Evolutionary conservation across 441 rosid genomes (phyloP).

Genomic region (Euphorbia schlechtendalii): DNA sequence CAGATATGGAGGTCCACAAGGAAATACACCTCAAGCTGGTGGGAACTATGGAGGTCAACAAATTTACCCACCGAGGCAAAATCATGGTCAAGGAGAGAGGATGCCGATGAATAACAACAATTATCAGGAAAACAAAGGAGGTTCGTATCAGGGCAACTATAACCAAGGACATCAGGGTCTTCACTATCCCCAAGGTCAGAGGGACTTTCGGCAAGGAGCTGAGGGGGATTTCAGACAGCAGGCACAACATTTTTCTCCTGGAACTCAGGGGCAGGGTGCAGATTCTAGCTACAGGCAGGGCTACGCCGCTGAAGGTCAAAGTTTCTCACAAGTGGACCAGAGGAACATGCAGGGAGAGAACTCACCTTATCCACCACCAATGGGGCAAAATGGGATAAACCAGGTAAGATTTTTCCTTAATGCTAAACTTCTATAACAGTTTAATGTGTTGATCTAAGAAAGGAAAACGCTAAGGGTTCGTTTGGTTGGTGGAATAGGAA

Average conservation of each 20-base stretch:
- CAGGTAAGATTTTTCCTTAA: constrained; percentile 38
- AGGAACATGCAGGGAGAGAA: constrained; percentile 37
- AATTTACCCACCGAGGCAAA: constrained; percentile 36
- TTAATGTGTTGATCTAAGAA: background rate
- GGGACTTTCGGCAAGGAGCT: background rate
- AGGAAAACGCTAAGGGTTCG: background rate
- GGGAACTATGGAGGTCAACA: constrained; percentile 37
- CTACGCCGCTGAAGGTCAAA: constrained; percentile 24
- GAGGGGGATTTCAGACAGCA: constrained; percentile 28
- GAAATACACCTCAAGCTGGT: no score
- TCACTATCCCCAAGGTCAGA: constrained; percentile 12
- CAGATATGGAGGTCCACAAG: no score
- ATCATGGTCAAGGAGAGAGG: constrained; percentile 29
- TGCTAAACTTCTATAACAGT: background rate
- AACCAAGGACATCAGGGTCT: constrained; percentile 30
- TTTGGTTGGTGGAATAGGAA: no score
- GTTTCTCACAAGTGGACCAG: constrained; percentile 36
- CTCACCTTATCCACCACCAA: constrained; percentile 30
- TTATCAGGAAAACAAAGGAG: constrained; percentile 23
- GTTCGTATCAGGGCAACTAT: constrained; percentile 20
- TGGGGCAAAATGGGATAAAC: constrained; percentile 34
- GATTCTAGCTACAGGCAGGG: constrained; percentile 30
- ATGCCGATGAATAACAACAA: constrained; percentile 25
- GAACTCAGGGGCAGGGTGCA: constrained; percentile 26
- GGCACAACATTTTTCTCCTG: constrained; percentile 29